Evolutionary conservation across 169 alveolate species (phyloP), one percentile per base, ranked within the genome.

Genomic region (Plasmodium cynomolgi): DNA sequence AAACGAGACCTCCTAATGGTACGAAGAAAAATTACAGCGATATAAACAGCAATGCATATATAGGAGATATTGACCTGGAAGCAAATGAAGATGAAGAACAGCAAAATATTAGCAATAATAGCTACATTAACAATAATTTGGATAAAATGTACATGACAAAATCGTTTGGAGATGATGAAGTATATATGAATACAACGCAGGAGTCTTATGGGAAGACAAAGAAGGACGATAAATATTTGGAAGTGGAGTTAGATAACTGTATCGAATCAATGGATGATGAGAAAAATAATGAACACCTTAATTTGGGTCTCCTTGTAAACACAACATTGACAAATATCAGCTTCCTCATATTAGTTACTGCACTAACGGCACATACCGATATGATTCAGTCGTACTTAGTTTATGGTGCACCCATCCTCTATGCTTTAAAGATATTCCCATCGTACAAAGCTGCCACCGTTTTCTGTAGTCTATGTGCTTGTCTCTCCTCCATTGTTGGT

Each of bases 401-500:
- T 1, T 86, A 86, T 23, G 93, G 93, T 5, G 81, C 93, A 34
- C 79, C 88, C 3, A 77, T 86, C 23, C 68, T 86, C 6, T 86
- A 86, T 86, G 85, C 82, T 5, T 56, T 75, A 37, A 56, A 79
- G 26, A 23, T 86, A 0, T 86, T 50, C 47, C 93, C 93, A 1
- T 75, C 93, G 9, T 86, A 86, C 44, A 86, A 86, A 86, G 11
- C 81, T 3, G 84, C 93, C n/a, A 79, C 85, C 2, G 62, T 86
- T 6, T 39, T 47, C 7, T 86, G 93, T 31, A 86, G 93, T 77
- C 41, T 86, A 11, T 47, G 81, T n/a, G 93, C 93, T 5, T 86
- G 93, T 37, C 11, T 86, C 29, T 86, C 93, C 6, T 77, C 93
- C 13, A 86, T 86, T 8, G 17, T 86, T 20, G 93, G 93, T 1